phyloP scores from a whole-genome alignment of 331 rosid species.

The Saraca asoca region DNA sequence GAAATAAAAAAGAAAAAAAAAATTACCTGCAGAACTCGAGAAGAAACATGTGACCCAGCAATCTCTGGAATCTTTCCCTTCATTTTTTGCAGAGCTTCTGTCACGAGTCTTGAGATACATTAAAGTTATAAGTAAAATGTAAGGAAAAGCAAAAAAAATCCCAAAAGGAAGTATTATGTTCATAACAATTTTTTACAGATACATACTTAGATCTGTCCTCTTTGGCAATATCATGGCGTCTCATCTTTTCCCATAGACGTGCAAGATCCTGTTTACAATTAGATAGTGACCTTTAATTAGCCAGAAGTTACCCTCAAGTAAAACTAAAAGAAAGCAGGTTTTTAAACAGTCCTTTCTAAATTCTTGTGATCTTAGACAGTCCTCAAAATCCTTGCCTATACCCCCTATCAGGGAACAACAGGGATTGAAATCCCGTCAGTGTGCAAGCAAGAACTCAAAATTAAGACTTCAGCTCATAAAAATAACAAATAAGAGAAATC shows the following conservation, averaged over 20 bases:
- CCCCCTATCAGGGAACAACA: neutral
- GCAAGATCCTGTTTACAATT: constrained; percentile 69
- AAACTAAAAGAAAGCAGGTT: neutral
- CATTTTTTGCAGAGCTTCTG: constrained; percentile 84
- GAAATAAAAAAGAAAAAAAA: neutral
- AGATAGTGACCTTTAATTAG: constrained; percentile 13
- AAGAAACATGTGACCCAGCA: constrained; percentile 85
- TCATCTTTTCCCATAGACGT: constrained; percentile 91
- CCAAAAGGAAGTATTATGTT: constrained; percentile 2
- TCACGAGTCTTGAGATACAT: constrained; percentile 57
- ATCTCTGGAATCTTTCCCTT: constrained; percentile 95
- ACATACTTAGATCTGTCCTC: constrained; percentile 85
- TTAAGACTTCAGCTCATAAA: constrained; percentile 19
- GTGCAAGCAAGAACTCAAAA: neutral
- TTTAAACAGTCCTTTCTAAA: constrained; percentile 4
- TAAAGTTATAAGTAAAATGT: constrained; percentile 4
- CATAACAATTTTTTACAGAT: constrained; percentile 5
- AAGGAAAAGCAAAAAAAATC: neutral
- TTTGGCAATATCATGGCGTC: constrained; percentile 70
- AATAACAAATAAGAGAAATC: neutral
- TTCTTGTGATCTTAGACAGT: neutral
- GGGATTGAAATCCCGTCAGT: neutral
- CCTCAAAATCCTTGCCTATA: neutral
- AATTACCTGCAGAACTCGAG: constrained; percentile 90
- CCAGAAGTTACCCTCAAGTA: constrained; percentile 14